Base-by-base conservation (phyloP, 176 grass and related monocot species). In the Avena insularis region DNA sequence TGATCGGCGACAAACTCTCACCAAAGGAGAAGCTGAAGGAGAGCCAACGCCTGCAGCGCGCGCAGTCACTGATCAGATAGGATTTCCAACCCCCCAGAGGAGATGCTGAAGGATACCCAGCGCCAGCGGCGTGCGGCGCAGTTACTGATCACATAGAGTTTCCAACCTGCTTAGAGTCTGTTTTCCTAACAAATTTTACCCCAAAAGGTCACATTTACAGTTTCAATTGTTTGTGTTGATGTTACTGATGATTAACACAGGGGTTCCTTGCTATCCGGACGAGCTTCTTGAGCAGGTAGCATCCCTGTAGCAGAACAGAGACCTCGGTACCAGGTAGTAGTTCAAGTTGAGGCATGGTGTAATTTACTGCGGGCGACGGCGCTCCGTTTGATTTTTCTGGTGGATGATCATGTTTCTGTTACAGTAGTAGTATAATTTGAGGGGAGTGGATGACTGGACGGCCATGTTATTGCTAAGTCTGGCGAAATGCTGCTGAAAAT, bases 1-100 rank as follows among this genome's bases (percentile, higher is more conserved):
- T 98, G 43, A 90, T 87, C 6, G 93, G 96, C 0, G 86, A 94
- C 81, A 95, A 89, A 69, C 83, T 98, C 31, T 98, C 91, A 14
- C 87, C 80, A 10, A 97, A 88, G 83, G 83, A 85, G 79, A 92
- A 77, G 80, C 67, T 47, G 71, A 80, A 92, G 83, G 86, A 90
- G 36, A 82, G 14, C 45, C 86, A 78, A 36, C 83, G 71, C 36
- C 77, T 78, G 59, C 68, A 79, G 80, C 82, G 68, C 11, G 78
- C 71, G 5, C 86, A 87, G 25, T 69, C 85, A 59, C 63, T 86
- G 35, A 84, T 82, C 83, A 79, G 64, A 88, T 88, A 74, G 74
- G 55, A 19, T 70, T 83, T 43, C 55, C 15, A 40, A 40, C 31
- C 60, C 29, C n/a, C 9, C 69, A 4, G 90, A 79, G 83, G 80